Evolutionary conservation across 495 filamentous ascomycete genomes (phyloP), one percentile per base, ranked within the genome.

Genomic region (Xylaria sp.): DNA sequence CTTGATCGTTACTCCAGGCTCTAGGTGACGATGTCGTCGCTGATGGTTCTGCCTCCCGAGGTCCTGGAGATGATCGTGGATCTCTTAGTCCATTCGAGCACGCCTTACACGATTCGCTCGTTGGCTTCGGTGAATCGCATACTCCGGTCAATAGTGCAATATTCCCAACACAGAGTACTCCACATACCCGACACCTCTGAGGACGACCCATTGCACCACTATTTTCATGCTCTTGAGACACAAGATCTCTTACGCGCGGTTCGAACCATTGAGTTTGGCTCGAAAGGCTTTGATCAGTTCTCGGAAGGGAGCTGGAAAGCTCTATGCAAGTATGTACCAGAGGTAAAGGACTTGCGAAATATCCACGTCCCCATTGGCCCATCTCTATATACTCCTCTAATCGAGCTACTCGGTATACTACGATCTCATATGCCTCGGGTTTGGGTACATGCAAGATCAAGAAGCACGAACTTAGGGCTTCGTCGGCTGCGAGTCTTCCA

Each of bases 271-370:
- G 19, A 21, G 44, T 5, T 48, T 48, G 19, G 0, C 17, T 46
- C 17, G 3, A 0, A 0, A 2, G 7, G 43, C 43, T n/a, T 1
- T n/a, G 19, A 5, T n/a, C 17, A 0, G 1, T 6, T 1, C 15
- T 5, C 15, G 0, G 3, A 4, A 19, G 5, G 6, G 8, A 0
- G 12, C 1, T 52, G 48, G 21, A 3, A 24, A 19, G 8, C 21
- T 26, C 21, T 52, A 11, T 52, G 2, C 48, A 3, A 12, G 5
- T 9, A 26, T 26, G 48, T 52, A 52, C 11, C 48, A 52, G 5
- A 0, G 48, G 0, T 14, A 0, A 52, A 8, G 48, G 48, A 21
- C 12, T 17, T 52, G 48, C 48, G 21, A 52, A 2, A 52, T 9
- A 14, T 26, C 21, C 48, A 52, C 12, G n/a, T 52, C 48, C 21